These are phyloP conservation scores for Casuarina equisetifolia DNA, from an alignment of 306 rosid species.

Conservation along the genomic window DNA sequence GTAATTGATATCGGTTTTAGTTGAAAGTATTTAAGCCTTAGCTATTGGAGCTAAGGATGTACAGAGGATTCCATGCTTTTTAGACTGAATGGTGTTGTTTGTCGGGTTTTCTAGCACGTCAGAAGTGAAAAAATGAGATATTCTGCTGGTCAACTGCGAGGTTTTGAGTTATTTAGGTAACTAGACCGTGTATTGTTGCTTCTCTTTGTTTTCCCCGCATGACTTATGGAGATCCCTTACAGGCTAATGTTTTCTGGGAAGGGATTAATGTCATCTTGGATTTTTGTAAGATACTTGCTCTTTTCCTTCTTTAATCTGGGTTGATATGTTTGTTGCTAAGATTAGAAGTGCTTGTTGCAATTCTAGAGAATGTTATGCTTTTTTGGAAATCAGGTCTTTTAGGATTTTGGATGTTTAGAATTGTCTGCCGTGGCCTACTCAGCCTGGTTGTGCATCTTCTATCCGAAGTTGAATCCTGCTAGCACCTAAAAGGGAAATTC, in stretches of 20 bases:
- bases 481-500: background rate
- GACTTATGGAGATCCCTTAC: background rate
- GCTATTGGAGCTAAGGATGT: background rate
- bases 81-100: background rate
- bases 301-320: background rate
- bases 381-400: background rate
- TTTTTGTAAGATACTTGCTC: background rate
- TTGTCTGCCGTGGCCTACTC: background rate
- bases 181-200: background rate
- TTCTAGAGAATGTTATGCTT: slow-evolving; percentile 1
- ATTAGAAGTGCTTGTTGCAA: background rate
- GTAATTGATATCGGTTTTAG: background rate
- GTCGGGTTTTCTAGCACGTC: background rate
- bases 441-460: background rate
- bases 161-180: background rate
- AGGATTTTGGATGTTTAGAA: background rate
- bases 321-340: background rate
- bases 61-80: background rate
- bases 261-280: background rate
- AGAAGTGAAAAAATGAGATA: background rate
- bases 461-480: background rate
- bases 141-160: slow-evolving; percentile 1
- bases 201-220: background rate
- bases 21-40: background rate
- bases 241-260: background rate